These are phyloP conservation scores for Scytalidium sp. DNA, from an alignment of 2,329 filamentous ascomycete genomes.

Conservation along the genomic window DNA sequence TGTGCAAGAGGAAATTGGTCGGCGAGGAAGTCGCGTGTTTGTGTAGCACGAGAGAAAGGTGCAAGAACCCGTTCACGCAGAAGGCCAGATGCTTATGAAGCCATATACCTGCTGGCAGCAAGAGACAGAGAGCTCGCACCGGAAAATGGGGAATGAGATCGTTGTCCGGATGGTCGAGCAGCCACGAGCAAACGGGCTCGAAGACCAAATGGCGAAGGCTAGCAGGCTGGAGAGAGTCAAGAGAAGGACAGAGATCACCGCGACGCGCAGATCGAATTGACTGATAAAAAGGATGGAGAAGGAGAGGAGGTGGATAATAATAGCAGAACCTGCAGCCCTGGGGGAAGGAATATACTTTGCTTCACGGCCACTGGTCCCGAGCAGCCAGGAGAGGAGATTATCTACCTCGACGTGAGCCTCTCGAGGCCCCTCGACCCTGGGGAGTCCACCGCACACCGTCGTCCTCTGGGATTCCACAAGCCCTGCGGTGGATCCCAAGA, in stretches of 20 bases:
- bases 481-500: not conserved
- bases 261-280: too few relatives aligned
- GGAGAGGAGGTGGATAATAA: not conserved
- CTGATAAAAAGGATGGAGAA: not conserved
- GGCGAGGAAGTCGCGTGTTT: not conserved
- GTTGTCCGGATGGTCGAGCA: not conserved
- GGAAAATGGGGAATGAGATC: not conserved
- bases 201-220: too few relatives aligned
- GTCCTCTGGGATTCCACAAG: not conserved
- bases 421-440: not conserved
- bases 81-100: not conserved
- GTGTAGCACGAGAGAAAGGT: not conserved
- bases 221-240: not conserved
- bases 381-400: not conserved
- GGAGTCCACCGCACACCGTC: too few relatives aligned
- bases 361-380: too few relatives aligned
- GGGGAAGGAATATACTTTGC: not conserved
- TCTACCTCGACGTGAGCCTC: not conserved
- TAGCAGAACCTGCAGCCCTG: not conserved
- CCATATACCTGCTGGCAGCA: not conserved
- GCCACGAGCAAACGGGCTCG: not conserved
- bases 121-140: not conserved
- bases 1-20: not conserved
- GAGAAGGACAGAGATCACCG: not conserved
- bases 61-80: not conserved